Evolutionary conservation across 192 early-diverging fungal genomes (phyloP), one percentile per base, ranked within the genome.

Genomic region (Lobosporangium transversale): DNA sequence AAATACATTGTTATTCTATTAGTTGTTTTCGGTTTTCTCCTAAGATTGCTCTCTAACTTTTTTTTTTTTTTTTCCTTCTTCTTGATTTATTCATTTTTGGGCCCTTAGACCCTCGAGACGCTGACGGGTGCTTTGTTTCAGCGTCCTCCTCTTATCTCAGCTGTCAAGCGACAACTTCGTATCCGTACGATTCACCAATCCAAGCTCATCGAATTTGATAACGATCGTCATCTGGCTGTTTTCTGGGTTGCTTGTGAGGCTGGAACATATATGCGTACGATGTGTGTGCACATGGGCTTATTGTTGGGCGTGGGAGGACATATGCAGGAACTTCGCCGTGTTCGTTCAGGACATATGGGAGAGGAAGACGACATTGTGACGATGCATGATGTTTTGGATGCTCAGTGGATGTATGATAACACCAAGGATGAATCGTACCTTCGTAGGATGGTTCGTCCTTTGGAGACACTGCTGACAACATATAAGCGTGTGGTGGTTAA

Each of bases 191-290:
- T 99, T 69, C 94, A 99, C 79, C 94, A 99, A 68, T 89, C 88
- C 70, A 98, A 98, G 87, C 84, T 99, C 62, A 61, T 94, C 45
- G 97, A 99, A 85, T 99, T 95, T 59, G 94, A 99, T 84, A 95
- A 98, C 60, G 95, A 97, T 70, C 90, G 95, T 47, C 93, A 99
- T 70, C 82, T 99, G 82, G 94, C 88, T 62, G 94, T 97, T 29
- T 98, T 99, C 85, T 98, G 96, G 96, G 96, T 94, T 37, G 90
- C 86, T 57, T 99, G 97, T 84, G 97, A 99, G 88, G 97, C 97
- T 53, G 97, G 97, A 62, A 99, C 97, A 15, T 99, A 99, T 79
- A 96, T 99, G 82, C 94, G 97, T 86, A 99, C 97, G n/a, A 81
- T 99, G 56, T 99, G 97, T 80, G 96, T 98, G 30, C 97, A 99